A percentile compares a stretch with the other conserved stretches of the same genome.
Evolutionary conservation across 441 rosid genomes (phyloP).

Genomic region (Erodium moschatum): DNA sequence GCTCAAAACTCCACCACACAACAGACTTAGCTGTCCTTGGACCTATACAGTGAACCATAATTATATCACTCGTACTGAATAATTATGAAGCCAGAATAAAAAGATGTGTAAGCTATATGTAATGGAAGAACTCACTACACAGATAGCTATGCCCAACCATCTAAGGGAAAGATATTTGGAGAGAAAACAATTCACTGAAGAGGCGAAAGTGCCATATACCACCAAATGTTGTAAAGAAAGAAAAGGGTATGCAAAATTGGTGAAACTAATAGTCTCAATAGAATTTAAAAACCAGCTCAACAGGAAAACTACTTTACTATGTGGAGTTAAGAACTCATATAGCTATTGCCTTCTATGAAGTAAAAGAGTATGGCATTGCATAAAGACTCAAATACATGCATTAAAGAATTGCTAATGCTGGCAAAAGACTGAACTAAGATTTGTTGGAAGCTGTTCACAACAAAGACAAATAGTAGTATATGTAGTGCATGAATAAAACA

Average conservation of each 20-base stretch:
- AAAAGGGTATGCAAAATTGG: not conserved
- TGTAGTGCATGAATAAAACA: not conserved
- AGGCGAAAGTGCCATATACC: not conserved
- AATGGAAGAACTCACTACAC: not conserved
- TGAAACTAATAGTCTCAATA: not conserved
- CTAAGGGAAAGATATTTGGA: conserved; percentile 8
- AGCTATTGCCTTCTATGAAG: not conserved
- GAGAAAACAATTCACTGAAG: not conserved
- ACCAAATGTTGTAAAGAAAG: not conserved
- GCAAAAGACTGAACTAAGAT: not conserved
- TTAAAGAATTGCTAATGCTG: not conserved
- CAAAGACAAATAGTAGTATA: not conserved
- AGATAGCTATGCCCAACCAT: not conserved
- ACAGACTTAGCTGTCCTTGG: conserved; percentile 63
- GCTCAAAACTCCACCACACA: conserved; percentile 57
- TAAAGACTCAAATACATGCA: conserved; percentile 1
- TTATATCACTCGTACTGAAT: not conserved
- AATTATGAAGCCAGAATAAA: not conserved
- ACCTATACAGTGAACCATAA: conserved; percentile 40
- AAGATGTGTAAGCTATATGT: not conserved
- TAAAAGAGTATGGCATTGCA: not conserved
- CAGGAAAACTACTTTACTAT: not conserved
- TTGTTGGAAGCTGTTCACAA: not conserved
- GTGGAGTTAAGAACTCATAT: not conserved
- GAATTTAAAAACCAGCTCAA: not conserved